These are phyloP conservation scores for Backusella westeae DNA, from an alignment of 192 early-diverging fungal species.

Conservation along the genomic window DNA sequence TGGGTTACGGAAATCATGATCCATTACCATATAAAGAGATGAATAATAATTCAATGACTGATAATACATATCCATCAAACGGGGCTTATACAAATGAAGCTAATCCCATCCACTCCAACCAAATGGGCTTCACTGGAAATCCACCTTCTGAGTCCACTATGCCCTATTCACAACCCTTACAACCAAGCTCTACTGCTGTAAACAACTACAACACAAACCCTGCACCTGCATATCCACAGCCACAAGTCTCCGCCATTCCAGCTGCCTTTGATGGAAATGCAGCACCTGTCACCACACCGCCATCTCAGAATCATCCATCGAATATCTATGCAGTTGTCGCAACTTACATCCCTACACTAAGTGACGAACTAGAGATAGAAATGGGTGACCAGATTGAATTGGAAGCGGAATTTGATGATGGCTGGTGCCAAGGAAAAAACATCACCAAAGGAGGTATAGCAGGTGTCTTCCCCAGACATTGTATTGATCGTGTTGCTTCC, in stretches of 20 bases:
- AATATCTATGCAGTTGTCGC: slow-evolving; percentile 45
- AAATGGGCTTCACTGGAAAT: background rate
- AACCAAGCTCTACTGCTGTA: background rate
- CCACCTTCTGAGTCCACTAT: background rate
- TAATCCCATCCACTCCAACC: background rate
- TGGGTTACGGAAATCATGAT: slow-evolving; percentile 28
- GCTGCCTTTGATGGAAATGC: background rate
- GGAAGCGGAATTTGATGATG: slow-evolving; percentile 56
- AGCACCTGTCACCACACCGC: background rate
- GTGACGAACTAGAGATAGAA: slow-evolving; percentile 57
- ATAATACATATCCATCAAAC: background rate
- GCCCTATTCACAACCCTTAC: background rate
- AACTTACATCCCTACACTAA: slow-evolving; percentile 51
- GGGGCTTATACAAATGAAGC: background rate
- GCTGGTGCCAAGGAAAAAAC: slow-evolving; percentile 57
- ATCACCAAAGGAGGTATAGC: slow-evolving; percentile 40
- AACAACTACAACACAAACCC: background rate
- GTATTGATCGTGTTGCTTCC: slow-evolving; percentile 34
- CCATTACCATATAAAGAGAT: background rate
- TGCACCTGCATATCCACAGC: background rate
- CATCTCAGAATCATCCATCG: slow-evolving; percentile 31
- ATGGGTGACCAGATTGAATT: slow-evolving; percentile 52
- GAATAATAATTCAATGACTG: background rate
- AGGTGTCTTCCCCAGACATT: slow-evolving; percentile 58
- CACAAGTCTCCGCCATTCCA: slow-evolving; percentile 4